Conservation (phyloP, 176 grass and related monocot species). For the Puya raimondii region DNA sequence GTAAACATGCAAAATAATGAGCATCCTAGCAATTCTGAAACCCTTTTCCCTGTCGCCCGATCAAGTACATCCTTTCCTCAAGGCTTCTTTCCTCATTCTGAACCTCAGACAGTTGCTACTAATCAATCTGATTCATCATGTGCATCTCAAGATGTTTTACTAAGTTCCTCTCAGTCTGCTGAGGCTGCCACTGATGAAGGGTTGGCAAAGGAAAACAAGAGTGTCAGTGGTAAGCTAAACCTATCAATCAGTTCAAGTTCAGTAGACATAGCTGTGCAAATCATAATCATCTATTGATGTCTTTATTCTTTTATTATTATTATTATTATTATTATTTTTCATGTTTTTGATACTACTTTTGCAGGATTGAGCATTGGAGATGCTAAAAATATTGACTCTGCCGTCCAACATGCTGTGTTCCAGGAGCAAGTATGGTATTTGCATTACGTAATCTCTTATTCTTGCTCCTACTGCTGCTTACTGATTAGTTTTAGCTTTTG, state of each 20-base stretch:
- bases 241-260: not conserved
- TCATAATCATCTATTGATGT: not conserved
- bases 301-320: not conserved
- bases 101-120: not conserved
- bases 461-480: slow-evolving; percentile 13
- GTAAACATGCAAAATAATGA: slow-evolving; percentile 10
- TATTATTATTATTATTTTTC: not conserved
- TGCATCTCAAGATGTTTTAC: slow-evolving; percentile 16
- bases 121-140: not conserved
- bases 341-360: slow-evolving; percentile 5
- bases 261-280: not conserved
- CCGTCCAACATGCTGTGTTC: slow-evolving; percentile 70
- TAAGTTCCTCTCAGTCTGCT: slow-evolving; percentile 5
- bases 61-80: slow-evolving; percentile 18
- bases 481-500: slow-evolving; percentile 26
- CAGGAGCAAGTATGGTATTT: slow-evolving; percentile 55
- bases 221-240: not conserved
- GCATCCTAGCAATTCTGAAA: slow-evolving; percentile 12
- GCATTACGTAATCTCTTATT: slow-evolving; percentile 20
- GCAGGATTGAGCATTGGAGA: not conserved
- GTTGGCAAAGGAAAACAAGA: not conserved
- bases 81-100: slow-evolving; percentile 4
- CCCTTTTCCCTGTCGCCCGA: slow-evolving; percentile 13
- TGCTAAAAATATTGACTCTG: slow-evolving; percentile 46
- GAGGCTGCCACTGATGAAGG: not conserved